phyloP scores from a whole-genome alignment of 441 rosid genomes.

The Gossypium laxum region DNA sequence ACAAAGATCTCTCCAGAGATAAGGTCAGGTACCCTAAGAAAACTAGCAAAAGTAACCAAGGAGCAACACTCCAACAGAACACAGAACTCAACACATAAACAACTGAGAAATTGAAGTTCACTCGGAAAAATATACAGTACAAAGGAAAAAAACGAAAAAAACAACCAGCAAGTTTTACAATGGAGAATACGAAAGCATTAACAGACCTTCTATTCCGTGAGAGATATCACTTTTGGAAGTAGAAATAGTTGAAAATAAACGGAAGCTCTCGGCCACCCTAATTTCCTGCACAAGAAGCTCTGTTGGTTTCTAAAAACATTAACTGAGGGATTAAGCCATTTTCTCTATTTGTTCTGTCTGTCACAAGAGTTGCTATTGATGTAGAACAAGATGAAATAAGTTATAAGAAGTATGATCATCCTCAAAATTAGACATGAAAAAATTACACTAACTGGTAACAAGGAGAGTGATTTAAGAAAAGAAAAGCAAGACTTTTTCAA shows the following conservation, averaged over 20 bases:
- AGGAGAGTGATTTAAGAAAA: background rate
- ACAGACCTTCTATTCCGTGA: constrained; percentile 49
- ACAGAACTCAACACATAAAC: background rate
- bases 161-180: background rate
- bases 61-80: background rate
- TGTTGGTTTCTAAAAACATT: background rate
- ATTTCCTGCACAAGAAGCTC: constrained; percentile 50
- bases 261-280: constrained; percentile 69
- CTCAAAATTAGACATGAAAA: background rate
- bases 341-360: background rate
- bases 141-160: background rate
- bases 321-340: background rate
- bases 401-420: background rate
- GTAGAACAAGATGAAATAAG: background rate
- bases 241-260: constrained; percentile 76
- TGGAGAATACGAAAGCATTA: background rate
- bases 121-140: background rate
- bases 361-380: background rate
- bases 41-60: background rate
- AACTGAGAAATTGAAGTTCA: background rate
- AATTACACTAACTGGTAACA: background rate
- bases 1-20: background rate
- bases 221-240: constrained; percentile 45
- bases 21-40: background rate
- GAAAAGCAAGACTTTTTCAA: background rate